Base-by-base conservation (phyloP, 345 rosid species). In the Nephelium lappaceum region DNA sequence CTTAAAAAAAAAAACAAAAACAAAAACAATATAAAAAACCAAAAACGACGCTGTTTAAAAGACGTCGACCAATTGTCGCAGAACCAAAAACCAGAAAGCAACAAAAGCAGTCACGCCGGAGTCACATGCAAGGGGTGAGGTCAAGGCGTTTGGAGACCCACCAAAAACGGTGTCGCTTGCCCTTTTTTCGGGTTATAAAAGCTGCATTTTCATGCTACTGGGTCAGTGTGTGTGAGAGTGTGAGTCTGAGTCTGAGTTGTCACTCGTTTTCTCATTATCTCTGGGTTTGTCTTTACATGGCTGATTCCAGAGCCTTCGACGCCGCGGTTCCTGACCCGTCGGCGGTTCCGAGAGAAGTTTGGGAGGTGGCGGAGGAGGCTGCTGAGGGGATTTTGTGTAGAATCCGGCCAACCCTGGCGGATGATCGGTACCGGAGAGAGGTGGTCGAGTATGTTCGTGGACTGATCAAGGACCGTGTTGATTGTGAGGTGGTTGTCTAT, bases 401-500 rank as follows among this genome's bases (percentile, higher is more conserved):
- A 23, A 77, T 85, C 9, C 83, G 80, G 68, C 88, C 86, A 3
- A 83, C 86, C 45, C 42, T 67, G 8, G 73, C 19, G 11, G 79
- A 79, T 0, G 60, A 79, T 31, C 31, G 61, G 19, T 73, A 79
- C 55, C 71, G 86, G 67, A 78, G 65, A 65, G 58, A 79, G 38
- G 75, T 85, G 27, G 9, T 81, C 7, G 67, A 70, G 27, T 83
- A 79, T 53, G 75, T 85, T 55, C 81, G 69, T 49, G 39, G 66
- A n/a, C 82, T 85, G 38, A 70, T 85, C 60, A 73, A 36, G 53
- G 39, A 51, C 14, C 73, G 75, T 38, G 66, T 83, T 55, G 84
- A 78, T 12, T 73, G 42, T 27, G 73, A 83, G 86, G 86, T 85
- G 84, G 86, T 85, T 18, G 10, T 57, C 7, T 14, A n/a, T 67